Evolutionary conservation across 805 yeast species (phyloP).

Genomic region (Metschnikowia shivogae): DNA sequence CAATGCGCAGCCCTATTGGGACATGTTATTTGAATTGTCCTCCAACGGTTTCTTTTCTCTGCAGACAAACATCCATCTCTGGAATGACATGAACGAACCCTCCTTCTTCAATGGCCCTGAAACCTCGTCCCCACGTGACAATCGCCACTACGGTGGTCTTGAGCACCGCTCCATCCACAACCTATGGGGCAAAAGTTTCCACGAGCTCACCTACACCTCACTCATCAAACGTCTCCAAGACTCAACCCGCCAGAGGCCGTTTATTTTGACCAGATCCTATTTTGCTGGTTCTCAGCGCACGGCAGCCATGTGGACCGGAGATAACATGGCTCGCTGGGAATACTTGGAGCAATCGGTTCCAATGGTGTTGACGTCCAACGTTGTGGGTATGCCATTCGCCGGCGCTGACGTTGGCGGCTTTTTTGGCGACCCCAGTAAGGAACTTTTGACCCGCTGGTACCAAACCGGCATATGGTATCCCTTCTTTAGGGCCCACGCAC

Average conservation of each 20-base stretch:
- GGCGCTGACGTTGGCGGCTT: conserved; percentile 99
- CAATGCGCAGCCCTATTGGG: conserved; percentile 58
- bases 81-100: conserved; percentile 99
- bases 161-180: conserved; percentile 94
- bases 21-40: conserved; percentile 41
- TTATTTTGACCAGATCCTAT: conserved; percentile 79
- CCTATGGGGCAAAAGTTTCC: conserved; percentile 72
- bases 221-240: conserved; percentile 47
- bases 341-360: conserved; percentile 77
- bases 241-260: conserved; percentile 63
- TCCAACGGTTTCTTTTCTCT: conserved; percentile 31
- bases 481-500: conserved; percentile 95
- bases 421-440: conserved; percentile 82
- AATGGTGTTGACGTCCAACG: conserved; percentile 76
- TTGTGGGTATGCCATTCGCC: conserved; percentile 84
- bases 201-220: conserved; percentile 74
- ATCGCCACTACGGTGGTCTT: conserved; percentile 70
- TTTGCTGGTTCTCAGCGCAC: conserved; percentile 90
- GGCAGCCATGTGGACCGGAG: conserved; percentile 98
- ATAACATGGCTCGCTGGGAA: conserved; percentile 91
- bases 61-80: conserved; percentile 69
- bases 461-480: conserved; percentile 97
- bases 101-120: conserved; percentile 95
- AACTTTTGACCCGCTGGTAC: conserved; percentile 86
- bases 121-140: conserved; percentile 81